Evolutionary conservation across 2,329 filamentous ascomycete species (phyloP), one percentile per base, ranked within the genome.

Genomic region (Fonsecaea monophora): DNA sequence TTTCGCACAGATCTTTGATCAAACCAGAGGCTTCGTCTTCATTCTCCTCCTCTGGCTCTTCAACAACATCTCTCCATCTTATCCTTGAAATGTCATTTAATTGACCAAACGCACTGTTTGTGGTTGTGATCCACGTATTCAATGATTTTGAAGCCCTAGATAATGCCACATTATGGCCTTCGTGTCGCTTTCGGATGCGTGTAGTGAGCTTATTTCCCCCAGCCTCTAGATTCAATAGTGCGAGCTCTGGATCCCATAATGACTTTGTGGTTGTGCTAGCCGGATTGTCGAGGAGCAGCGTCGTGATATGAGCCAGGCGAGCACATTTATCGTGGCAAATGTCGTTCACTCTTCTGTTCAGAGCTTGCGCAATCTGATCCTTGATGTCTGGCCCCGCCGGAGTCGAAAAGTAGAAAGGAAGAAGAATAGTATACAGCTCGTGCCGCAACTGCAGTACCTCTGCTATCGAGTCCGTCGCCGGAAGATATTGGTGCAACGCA

Each of bases 381-480:
- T 94, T 85, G 73, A 95, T 86, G 55, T 87, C 59, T 32, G 42
- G 4, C 86, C 84, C 1, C 89, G 85, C 40, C 72, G 75, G 71
- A 79, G 79, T 94, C 85, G 74, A 94, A 83, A 40, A 90, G 89
- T 73, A 85, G 82, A 71, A 87, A 21, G 87, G 83, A 63, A 96
- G 89, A 90, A 92, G 95, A 10, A 90, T 85, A 72, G 90, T 87
- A 55, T 96, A 78, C 6, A 93, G 84, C 45, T 85, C 85, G 56
- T 88, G 90, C 54, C 92, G 86, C 61, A 96, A 79, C 37, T 88
- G 84, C 38, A 92, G 85, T 37, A 95, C 86, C 13, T 85, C 83
- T 70, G 88, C 86, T 74, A 94, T 89, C 64, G 92, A 88, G 4
- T 82, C 78, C 76, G 89, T 86, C 3, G 81, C 80, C 25, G 84